These are phyloP conservation scores for Gynochthodes officinalis DNA, from an alignment of 257 asterid genomes.

Conservation along the genomic window DNA sequence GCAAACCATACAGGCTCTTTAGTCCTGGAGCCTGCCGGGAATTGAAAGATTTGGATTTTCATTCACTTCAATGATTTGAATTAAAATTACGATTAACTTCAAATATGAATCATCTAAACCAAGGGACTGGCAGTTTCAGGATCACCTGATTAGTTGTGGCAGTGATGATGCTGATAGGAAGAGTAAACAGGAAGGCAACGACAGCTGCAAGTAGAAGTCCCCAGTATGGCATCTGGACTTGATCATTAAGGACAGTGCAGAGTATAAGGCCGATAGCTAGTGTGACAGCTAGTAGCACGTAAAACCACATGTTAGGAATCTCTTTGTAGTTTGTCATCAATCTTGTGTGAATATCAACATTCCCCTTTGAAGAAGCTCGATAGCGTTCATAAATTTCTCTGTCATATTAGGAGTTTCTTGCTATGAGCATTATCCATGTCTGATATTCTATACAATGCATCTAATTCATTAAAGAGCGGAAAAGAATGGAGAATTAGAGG, in stretches of 20 bases:
- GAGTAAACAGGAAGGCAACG: slow-evolving; percentile 55
- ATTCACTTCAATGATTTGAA: too few species aligned
- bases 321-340: slow-evolving; percentile 62
- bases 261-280: slow-evolving; percentile 40
- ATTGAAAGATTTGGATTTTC: not conserved
- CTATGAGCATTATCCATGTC: too few species aligned
- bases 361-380: slow-evolving; percentile 52
- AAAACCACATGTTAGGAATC: slow-evolving; percentile 73
- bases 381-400: slow-evolving; percentile 62
- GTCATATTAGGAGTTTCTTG: slow-evolving; percentile 3
- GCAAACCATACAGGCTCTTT: too few species aligned
- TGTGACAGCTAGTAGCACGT: slow-evolving; percentile 47
- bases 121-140: not conserved
- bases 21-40: slow-evolving; percentile 54
- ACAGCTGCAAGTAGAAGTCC: slow-evolving; percentile 56
- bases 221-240: slow-evolving; percentile 70
- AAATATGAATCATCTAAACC: too few species aligned
- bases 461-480: not conserved
- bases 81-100: too few species aligned
- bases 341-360: slow-evolving; percentile 57
- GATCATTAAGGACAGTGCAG: slow-evolving; percentile 49
- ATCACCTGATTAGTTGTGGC: slow-evolving; percentile 74
- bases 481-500: too few species aligned
- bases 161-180: slow-evolving; percentile 66
- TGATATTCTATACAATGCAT: too few species aligned